A percentile compares a stretch with the other conserved stretches of the same genome.
These are phyloP conservation scores for Corynascus novoguineensis DNA, from an alignment of 495 filamentous ascomycete species.

Conservation along the genomic window DNA sequence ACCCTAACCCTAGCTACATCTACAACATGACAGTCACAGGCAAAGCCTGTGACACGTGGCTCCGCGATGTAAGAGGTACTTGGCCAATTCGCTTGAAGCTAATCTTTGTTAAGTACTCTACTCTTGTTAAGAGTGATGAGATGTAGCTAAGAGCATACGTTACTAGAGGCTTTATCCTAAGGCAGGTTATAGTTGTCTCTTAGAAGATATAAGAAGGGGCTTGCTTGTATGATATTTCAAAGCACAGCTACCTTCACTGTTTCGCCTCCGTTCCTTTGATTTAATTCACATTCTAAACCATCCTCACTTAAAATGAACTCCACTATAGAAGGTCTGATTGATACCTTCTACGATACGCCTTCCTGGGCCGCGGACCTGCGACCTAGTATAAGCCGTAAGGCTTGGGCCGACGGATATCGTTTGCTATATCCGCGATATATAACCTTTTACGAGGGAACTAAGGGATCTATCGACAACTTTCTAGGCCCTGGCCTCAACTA, in stretches of 20 bases:
- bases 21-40: too few species aligned
- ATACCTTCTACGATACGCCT: neutral
- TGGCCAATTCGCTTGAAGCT: neutral
- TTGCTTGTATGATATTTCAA: neutral
- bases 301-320: constrained; percentile 3
- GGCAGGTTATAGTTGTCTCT: neutral
- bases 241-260: neutral
- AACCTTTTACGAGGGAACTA: neutral
- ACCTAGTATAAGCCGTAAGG: constrained; percentile 2
- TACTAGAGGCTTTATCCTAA: neutral
- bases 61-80: neutral
- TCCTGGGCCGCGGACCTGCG: neutral
- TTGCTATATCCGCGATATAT: neutral
- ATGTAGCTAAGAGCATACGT: neutral
- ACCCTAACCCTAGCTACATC: too few species aligned
- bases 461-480: constrained; percentile 7
- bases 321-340: constrained; percentile 2
- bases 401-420: constrained; percentile 3
- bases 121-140: neutral
- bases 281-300: neutral
- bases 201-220: neutral
- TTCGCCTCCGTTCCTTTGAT: neutral
- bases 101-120: neutral
- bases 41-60: neutral
- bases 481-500: constrained; percentile 4